Conservation (phyloP, 192 early-diverging fungal species). For the Umbelopsis sp. region DNA sequence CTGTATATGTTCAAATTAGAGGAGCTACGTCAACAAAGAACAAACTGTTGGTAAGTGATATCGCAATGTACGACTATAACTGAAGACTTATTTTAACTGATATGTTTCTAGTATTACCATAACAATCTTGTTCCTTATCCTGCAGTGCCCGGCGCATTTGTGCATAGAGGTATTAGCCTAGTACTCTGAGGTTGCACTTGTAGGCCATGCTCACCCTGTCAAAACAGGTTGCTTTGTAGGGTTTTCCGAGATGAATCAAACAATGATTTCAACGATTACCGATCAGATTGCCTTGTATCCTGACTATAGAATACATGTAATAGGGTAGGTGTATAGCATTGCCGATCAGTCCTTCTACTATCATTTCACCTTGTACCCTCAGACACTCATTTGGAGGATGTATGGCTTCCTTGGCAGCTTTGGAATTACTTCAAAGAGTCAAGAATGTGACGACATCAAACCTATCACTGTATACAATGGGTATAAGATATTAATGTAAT, state of each 20-base stretch:
- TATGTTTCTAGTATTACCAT: neutral
- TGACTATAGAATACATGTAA: neutral
- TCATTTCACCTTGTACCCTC: neutral
- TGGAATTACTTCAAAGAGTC: neutral
- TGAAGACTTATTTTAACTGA: neutral
- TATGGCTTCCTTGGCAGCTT: neutral
- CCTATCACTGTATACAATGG: neutral
- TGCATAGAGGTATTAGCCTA: neutral
- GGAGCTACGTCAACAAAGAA: neutral
- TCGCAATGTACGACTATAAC: neutral
- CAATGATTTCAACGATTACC: neutral
- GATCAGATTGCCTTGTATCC: slow-evolving; percentile 3
- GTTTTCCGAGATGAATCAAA: slow-evolving; percentile 13
- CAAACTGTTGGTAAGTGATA: neutral
- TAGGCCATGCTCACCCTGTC: neutral
- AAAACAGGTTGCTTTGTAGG: neutral
- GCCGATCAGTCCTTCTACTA: neutral
- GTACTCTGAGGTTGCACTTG: neutral
- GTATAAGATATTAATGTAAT: neutral
- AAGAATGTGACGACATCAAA: neutral
- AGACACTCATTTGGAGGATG: neutral
- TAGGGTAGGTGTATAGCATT: neutral
- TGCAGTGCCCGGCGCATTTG: neutral
- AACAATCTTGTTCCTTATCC: neutral
- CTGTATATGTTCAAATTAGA: neutral